Evolutionary conservation across 768 basidiomycete species (phyloP).

Genomic region (Serendipita sp.): DNA sequence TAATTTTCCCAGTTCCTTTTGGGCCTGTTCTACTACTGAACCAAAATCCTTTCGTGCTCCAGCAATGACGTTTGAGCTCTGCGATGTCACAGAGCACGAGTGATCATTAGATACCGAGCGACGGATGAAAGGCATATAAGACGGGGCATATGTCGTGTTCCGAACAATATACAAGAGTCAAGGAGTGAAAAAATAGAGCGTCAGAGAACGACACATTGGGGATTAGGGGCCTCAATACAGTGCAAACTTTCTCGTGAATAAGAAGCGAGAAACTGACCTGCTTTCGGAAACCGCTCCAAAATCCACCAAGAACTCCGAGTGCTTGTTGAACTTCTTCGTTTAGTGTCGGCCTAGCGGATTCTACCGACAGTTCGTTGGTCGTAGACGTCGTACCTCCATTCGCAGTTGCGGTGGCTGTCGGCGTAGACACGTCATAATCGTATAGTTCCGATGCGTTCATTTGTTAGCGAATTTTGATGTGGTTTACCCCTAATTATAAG

Average conservation of each 20-base stretch:
- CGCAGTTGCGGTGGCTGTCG: not conserved
- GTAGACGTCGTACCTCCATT: not conserved
- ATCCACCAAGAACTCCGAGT: slow-evolving; percentile 65
- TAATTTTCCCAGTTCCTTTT: slow-evolving; percentile 54
- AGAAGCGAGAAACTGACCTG: slow-evolving; percentile 36
- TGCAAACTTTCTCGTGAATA: too few relatives aligned
- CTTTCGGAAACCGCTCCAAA: slow-evolving; percentile 85
- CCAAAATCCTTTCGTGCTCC: slow-evolving; percentile 32
- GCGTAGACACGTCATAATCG: not conserved
- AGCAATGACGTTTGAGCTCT: not conserved
- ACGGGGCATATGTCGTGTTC: not conserved
- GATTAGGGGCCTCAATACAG: too few relatives aligned
- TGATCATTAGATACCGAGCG: not conserved
- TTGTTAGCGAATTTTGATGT: too few relatives aligned
- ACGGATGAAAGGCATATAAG: not conserved
- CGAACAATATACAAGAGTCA: not conserved
- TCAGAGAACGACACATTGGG: too few relatives aligned
- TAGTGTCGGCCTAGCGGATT: slow-evolving; percentile 27
- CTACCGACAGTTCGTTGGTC: not conserved
- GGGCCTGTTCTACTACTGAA: slow-evolving; percentile 61
- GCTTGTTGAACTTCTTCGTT: slow-evolving; percentile 84
- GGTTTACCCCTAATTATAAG: too few relatives aligned
- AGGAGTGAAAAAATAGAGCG: not conserved
- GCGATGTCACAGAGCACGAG: not conserved
- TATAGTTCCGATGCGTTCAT: not conserved